Conservation (phyloP, 1,284 basidiomycete genomes). For the Stereum hirsutum region DNA sequence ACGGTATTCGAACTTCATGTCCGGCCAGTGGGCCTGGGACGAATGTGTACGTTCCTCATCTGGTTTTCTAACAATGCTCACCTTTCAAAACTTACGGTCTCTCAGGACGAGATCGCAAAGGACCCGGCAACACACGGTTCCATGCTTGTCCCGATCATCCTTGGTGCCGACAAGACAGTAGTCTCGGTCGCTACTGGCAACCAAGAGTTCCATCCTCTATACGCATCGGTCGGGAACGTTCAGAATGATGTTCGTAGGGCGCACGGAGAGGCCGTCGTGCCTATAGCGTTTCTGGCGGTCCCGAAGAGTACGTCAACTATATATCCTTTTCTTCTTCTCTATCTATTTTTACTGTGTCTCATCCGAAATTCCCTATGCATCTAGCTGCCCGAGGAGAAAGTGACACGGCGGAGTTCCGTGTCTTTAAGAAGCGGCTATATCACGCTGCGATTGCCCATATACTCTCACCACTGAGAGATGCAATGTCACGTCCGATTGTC, state of each 20-base stretch:
- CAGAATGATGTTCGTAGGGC: constrained; percentile 16
- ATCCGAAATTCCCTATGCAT: neutral
- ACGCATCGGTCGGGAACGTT: constrained; percentile 13
- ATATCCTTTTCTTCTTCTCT: too few relatives aligned
- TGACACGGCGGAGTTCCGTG: neutral
- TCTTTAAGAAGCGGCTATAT: neutral
- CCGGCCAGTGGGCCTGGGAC: constrained; percentile 12
- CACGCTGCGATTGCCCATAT: neutral
- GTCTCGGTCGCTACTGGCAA: constrained; percentile 18
- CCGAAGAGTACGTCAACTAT: constrained; percentile 17
- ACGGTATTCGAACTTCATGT: too few relatives aligned
- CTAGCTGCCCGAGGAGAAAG: too few relatives aligned
- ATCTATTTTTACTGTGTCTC: neutral
- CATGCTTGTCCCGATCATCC: constrained; percentile 11
- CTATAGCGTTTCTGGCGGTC: constrained; percentile 17
- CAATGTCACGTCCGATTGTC: neutral
- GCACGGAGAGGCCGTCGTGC: constrained; percentile 13
- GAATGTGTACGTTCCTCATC: constrained; percentile 10
- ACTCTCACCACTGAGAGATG: neutral
- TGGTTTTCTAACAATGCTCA: neutral
- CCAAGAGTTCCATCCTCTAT: constrained; percentile 15
- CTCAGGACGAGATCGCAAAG: constrained; percentile 8
- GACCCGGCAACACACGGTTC: constrained; percentile 9
- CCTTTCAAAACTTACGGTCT: too few relatives aligned
- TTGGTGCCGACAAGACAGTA: constrained; percentile 16